Evolutionary conservation across 2,329 filamentous ascomycete genomes (phyloP), one percentile per base, ranked within the genome.

Genomic region (Trichoderma semiorbis): DNA sequence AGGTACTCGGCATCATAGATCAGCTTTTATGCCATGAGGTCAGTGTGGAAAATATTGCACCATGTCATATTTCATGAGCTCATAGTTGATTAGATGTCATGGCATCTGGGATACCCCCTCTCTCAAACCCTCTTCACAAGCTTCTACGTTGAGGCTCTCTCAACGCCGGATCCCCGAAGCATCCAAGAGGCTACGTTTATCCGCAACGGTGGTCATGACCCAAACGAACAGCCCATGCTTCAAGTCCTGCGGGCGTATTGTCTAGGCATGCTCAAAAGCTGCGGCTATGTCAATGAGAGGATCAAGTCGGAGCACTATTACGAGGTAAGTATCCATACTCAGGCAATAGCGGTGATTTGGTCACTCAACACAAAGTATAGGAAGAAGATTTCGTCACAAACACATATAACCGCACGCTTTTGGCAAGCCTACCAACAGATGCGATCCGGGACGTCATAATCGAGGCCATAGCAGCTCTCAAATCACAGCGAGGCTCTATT

Each of bases 371-470:
- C 18, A 75, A 12, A 7, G 34, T 18, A 14, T 8, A 95, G 91
- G 96, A 99, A 82, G 96, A 99, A 81, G 96, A 99, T 78, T 98
- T 99, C 79, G 93, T 97, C 24, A 95, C 94, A 7, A 94, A 97
- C 80, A 92, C 95, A 0, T 98, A 96, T 79, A 92, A 94, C 75
- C 89, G 95, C 47, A 90, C 89, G 14, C 84, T 99, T 1, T 85
- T 98, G 7, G 89, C 90, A 30, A 83, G 86, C 16, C 85, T 95
- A 71, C 84, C 88, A 18, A 81, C 85, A 3, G 82, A 85, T 6
- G 84, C 87, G n/a, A 85, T 94, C 28, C 83, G 86, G 55, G 80
- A 83, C 10, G 79, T 86, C 30, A 80, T 94, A 24, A 80, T 86
- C 28, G 82, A 87, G 39, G 90, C 90, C 5, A 80, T 87, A n/a